Evolutionary conservation across 1,284 basidiomycete species (phyloP), one percentile per base, ranked within the genome.

Genomic region (Cystobasidiaceae sp.): DNA sequence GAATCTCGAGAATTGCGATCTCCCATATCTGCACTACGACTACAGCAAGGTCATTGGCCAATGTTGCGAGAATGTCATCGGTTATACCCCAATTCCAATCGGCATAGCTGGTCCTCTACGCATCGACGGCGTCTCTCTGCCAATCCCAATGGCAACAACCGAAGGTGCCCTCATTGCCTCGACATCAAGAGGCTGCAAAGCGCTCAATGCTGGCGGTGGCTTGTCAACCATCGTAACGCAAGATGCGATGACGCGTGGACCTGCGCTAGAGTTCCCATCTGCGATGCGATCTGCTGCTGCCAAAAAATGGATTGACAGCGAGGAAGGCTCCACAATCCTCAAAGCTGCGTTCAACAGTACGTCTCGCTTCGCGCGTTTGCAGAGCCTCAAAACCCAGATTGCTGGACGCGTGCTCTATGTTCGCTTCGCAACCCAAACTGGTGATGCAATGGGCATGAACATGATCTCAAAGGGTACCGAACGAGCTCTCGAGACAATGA

Each of bases 391-490:
- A 82, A 86, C 85, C 52, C 88, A 87, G 0, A 80, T 94, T 75
- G 93, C 93, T 1, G 93, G 93, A 23, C 83, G 93, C 43, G 97
- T 93, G 39, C 80, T 99, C 41, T 98, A 88, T 77, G 87, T 97
- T n/a, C 85, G 96, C 51, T 97, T 99, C 75, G 89, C 89, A 50
- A 97, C 93, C 1, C 66, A 87, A 83, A 98, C 96, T 0, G 96
- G 96, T 62, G 96, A 98, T 75, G 96, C 94, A 30, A 99, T 98
- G 94, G 94, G 94, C 33, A 98, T 99, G 96, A 99, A 99, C 82
- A 99, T 99, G 94, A 79, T 79, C 54, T 78, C 77, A 3, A 79
- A 79, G 70, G 93, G 93, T 6, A 92, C 90, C 8, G 96, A 98
- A 80, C 90, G 90, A 78, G 91, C 93, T 21, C 83, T 99, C 19